phyloP scores from a whole-genome alignment of 192 early-diverging fungal genomes.

The Entomortierella lignicola region DNA sequence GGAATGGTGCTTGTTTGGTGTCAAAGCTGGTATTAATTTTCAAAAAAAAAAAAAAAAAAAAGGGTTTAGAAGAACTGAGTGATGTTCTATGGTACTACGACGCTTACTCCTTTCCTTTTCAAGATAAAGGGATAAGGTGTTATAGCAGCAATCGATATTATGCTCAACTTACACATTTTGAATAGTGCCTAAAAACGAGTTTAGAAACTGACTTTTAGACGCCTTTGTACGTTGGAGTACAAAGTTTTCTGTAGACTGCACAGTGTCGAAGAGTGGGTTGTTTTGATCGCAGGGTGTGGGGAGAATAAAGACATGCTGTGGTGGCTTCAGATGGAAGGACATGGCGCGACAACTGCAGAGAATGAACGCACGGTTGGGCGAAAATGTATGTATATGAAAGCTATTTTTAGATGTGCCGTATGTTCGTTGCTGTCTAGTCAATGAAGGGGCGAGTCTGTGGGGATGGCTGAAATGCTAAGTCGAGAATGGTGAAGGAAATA shows the following conservation, averaged over 20 bases:
- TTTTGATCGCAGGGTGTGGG: constrained; percentile 64
- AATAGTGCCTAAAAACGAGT: constrained; percentile 86
- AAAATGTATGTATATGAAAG: background rate
- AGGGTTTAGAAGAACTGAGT: constrained; percentile 36
- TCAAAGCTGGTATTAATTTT: constrained; percentile 71
- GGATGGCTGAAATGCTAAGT: too few species aligned
- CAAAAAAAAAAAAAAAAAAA: background rate
- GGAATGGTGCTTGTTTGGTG: constrained; percentile 91
- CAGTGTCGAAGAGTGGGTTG: constrained; percentile 77
- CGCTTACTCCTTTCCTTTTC: too few species aligned
- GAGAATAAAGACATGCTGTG: constrained; percentile 63
- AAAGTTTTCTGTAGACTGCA: constrained; percentile 71
- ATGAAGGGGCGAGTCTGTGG: background rate
- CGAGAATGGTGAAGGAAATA: background rate
- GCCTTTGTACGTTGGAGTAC: constrained; percentile 76
- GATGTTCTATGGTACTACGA: too few species aligned
- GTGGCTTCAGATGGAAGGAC: constrained; percentile 51
- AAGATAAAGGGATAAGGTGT: background rate
- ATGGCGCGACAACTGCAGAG: constrained; percentile 6
- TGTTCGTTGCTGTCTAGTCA: too few species aligned
- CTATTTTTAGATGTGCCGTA: background rate
- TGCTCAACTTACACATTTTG: constrained; percentile 84
- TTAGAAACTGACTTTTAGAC: constrained; percentile 68
- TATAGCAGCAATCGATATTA: too few species aligned
- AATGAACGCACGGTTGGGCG: background rate